These are phyloP conservation scores for Umbelopsis isabellina DNA, from an alignment of 192 early-diverging fungal genomes.

Conservation along the genomic window DNA sequence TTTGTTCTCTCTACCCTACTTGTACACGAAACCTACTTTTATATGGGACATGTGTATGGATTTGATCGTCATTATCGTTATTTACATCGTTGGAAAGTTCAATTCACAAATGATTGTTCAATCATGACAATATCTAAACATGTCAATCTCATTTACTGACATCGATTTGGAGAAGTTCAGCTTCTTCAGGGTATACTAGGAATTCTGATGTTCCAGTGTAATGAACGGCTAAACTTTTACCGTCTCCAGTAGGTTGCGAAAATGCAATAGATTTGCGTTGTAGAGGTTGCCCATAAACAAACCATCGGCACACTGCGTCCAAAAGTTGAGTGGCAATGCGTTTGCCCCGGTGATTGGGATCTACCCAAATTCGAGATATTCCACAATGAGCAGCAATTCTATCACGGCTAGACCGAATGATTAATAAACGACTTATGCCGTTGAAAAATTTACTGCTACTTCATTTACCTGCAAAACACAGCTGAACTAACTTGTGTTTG, in stretches of 20 bases:
- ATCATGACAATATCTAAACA: too few relatives aligned
- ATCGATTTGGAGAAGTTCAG: not conserved
- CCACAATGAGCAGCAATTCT: not conserved
- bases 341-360: not conserved
- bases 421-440: not conserved
- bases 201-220: not conserved
- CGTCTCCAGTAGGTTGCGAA: constrained; percentile 11
- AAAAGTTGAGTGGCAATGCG: constrained; percentile 1
- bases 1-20: not conserved
- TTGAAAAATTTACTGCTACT: too few relatives aligned
- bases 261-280: not conserved
- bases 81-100: not conserved
- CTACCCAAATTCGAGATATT: constrained; percentile 5
- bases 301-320: not conserved
- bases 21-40: not conserved
- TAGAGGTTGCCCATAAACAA: not conserved
- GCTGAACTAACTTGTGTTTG: not conserved
- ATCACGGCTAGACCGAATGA: not conserved
- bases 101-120: too few relatives aligned
- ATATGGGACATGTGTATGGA: not conserved
- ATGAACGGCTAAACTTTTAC: not conserved
- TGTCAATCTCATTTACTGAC: not conserved
- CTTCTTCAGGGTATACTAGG: constrained; percentile 10
- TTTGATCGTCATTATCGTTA: not conserved
- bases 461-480: not conserved